Conservation (phyloP, 2,329 filamentous ascomycete genomes). For the Ascochyta koolunga region DNA sequence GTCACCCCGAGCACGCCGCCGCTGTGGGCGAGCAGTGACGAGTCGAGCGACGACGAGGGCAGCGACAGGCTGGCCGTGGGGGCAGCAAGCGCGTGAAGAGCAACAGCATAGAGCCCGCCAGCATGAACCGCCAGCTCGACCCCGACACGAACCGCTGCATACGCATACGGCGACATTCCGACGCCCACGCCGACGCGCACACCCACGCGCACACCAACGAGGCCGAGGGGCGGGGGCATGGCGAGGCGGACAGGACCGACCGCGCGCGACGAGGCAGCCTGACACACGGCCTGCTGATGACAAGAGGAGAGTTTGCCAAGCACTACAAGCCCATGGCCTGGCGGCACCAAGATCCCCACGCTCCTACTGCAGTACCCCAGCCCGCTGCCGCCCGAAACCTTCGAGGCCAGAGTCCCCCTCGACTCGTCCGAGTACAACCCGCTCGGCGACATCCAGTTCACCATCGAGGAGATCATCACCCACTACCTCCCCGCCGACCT, state of each 20-base stretch:
- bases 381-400: conserved; percentile 67
- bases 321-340: conserved; percentile 60
- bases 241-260: background rate
- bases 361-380: conserved; percentile 87
- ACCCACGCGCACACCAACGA: conserved; percentile 2
- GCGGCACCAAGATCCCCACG: conserved; percentile 50
- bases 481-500: conserved; percentile 79
- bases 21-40: conserved; percentile 42
- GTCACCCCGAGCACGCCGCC: conserved; percentile 43
- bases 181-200: no score
- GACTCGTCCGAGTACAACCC: conserved; percentile 56
- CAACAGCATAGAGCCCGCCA: conserved; percentile 44
- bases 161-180: conserved; percentile 29
- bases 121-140: conserved; percentile 45
- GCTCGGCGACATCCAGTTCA: conserved; percentile 73
- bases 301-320: conserved; percentile 46
- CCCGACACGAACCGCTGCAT: conserved; percentile 44
- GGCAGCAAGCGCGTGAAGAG: conserved; percentile 46
- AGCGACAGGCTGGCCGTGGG: conserved; percentile 35
- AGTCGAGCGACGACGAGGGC: conserved; percentile 36
- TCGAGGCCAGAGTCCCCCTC: conserved; percentile 37
- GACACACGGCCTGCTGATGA: conserved; percentile 52
- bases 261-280: conserved; percentile 25
- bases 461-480: conserved; percentile 66
- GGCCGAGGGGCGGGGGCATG: background rate